Conservation (phyloP, 352 stramenopile genomes). For the Globisporangium megalacanthum region DNA sequence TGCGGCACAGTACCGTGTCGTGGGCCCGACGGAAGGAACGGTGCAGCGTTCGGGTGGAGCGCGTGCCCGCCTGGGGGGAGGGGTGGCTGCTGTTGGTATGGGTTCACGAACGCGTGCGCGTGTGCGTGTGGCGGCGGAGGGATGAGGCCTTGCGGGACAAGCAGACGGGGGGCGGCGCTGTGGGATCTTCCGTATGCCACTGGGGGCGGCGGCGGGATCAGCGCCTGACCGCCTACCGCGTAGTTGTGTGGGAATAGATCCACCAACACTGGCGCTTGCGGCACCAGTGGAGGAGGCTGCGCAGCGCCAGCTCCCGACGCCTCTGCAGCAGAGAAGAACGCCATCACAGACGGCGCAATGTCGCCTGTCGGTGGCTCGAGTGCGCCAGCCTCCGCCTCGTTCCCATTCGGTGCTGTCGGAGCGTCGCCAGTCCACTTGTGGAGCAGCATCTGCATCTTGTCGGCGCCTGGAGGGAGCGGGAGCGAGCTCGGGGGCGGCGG, state of each 20-base stretch:
- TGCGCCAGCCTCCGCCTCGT: neutral
- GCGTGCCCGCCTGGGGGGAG: slow-evolving; percentile 5
- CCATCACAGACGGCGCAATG: slow-evolving; percentile 13
- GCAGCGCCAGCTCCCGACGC: neutral
- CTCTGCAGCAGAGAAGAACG: slow-evolving; percentile 18
- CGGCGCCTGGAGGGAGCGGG: neutral
- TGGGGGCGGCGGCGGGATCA: slow-evolving; percentile 3
- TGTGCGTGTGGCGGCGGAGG: slow-evolving; percentile 17
- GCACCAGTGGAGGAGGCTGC: slow-evolving; percentile 3
- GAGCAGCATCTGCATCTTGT: slow-evolving; percentile 55
- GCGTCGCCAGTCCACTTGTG: slow-evolving; percentile 52
- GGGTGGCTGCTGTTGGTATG: slow-evolving; percentile 9
- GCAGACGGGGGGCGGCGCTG: slow-evolving; percentile 3
- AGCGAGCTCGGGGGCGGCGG: slow-evolving; percentile 10
- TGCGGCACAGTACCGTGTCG: neutral
- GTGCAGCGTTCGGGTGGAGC: slow-evolving; percentile 21
- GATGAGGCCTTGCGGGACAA: slow-evolving; percentile 6
- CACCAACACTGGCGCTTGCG: slow-evolving; percentile 13
- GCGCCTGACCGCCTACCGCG: slow-evolving; percentile 1
- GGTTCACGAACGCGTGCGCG: slow-evolving; percentile 20
- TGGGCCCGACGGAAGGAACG: neutral
- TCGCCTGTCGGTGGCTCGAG: neutral
- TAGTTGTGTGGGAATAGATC: slow-evolving; percentile 59
- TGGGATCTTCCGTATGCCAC: slow-evolving; percentile 1
- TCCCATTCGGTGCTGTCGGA: slow-evolving; percentile 1